phyloP scores from a whole-genome alignment of 805 yeast genomes.

The Naumovozyma baii region DNA sequence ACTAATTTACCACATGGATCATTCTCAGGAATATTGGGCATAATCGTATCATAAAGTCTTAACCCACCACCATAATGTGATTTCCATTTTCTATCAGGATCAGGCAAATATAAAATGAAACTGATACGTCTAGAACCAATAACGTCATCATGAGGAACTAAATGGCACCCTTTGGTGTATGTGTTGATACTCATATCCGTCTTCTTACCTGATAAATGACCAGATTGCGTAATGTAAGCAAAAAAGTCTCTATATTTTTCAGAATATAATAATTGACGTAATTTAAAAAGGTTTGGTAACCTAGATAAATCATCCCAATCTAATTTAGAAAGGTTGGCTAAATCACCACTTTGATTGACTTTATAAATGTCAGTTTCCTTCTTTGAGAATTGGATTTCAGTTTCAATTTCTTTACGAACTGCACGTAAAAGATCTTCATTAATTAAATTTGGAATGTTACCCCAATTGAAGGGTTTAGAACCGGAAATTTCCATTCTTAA shows the following conservation, averaged over 20 bases:
- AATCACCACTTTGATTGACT: constrained; percentile 81
- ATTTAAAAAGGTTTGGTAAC: constrained; percentile 64
- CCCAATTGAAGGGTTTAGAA: constrained; percentile 84
- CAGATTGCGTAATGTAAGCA: constrained; percentile 72
- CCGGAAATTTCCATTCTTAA: constrained; percentile 38
- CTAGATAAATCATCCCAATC: constrained; percentile 63
- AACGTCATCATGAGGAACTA: constrained; percentile 93
- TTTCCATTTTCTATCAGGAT: constrained; percentile 84
- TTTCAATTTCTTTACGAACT: constrained; percentile 77
- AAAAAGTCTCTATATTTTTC: constrained; percentile 73
- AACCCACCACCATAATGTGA: constrained; percentile 90
- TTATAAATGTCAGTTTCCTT: constrained; percentile 97
- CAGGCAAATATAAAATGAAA: constrained; percentile 85
- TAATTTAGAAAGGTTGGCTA: constrained; percentile 84
- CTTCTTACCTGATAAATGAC: constrained; percentile 79
- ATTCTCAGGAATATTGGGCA: constrained; percentile 81
- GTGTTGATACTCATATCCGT: constrained; percentile 90
- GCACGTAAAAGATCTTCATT: constrained; percentile 67
- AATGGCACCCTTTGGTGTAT: constrained; percentile 86
- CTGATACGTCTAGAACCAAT: constrained; percentile 91
- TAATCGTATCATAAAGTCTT: constrained; percentile 74
- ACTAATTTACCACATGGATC: constrained; percentile 62
- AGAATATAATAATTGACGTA: constrained; percentile 83
- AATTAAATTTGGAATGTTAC: constrained; percentile 63
- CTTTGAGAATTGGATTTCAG: constrained; percentile 78